Percentiles rank a stretch among this genome's conserved stretches.
phyloP scores from a whole-genome alignment of 179 eudicot species.

The Gypsophila paniculata region DNA sequence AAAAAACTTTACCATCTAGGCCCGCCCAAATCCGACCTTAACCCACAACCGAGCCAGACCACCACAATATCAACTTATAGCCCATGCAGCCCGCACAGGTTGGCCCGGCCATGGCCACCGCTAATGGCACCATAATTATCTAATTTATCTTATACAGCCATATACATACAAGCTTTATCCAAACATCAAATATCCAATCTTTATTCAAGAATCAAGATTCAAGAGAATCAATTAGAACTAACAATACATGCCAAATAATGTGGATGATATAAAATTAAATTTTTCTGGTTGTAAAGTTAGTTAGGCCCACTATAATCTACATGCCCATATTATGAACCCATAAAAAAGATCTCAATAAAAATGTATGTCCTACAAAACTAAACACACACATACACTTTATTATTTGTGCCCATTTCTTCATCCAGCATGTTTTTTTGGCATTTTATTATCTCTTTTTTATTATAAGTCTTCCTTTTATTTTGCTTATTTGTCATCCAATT shows the following conservation, averaged over 20 bases:
- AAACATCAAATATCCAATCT: background rate
- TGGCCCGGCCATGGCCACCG: too few species aligned
- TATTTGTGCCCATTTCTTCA: constrained; percentile 16
- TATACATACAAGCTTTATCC: background rate
- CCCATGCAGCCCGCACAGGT: too few species aligned
- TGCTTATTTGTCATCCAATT: background rate
- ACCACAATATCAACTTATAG: too few species aligned
- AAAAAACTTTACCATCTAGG: too few species aligned
- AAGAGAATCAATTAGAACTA: background rate
- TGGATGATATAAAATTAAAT: background rate
- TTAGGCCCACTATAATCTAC: constrained; percentile 27
- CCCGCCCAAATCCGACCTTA: too few species aligned
- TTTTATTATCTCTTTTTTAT: background rate
- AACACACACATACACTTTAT: background rate
- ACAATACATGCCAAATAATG: background rate
- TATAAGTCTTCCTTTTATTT: background rate
- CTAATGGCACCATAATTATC: too few species aligned
- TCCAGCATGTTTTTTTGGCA: constrained; percentile 21
- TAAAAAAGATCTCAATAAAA: background rate
- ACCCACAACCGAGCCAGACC: too few species aligned
- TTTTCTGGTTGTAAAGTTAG: constrained; percentile 15
- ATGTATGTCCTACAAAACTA: constrained; percentile 6
- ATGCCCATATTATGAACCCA: constrained; percentile 22
- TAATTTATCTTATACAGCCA: too few species aligned
- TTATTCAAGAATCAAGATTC: too few species aligned